Base-by-base conservation (phyloP, 225 moss, liverwort and hornwort genomes). In the Pleurozium schreberi region DNA sequence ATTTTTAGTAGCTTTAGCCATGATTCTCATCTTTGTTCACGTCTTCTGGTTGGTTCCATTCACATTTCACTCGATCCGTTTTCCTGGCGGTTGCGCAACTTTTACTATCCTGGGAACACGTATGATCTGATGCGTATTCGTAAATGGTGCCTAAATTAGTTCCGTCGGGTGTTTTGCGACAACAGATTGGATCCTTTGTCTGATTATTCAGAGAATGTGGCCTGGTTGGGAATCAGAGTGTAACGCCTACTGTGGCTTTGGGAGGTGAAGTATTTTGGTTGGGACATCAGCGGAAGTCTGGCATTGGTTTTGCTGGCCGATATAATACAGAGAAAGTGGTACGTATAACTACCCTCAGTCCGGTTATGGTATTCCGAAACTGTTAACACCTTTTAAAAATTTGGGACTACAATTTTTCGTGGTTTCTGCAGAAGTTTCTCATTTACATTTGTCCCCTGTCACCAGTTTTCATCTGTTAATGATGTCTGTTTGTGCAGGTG, bases 201-300 rank as follows among this genome's bases (percentile, higher is more conserved):
- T 84, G 84, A 65, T 81, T 83, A 77, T 82, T 82, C 77, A 82
- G 40, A 27, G 63, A 81, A 57, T 85, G 71, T 91, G 89, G 17
- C 77, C 68, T 91, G 92, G 77, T 91, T 93, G 85, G 85, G 82
- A 88, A 91, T 84, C 91, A 99, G 99, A 97, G 97, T 92, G 92
- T 99, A 81, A 94, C 97, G 89, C 97, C 99, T 63, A 96, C 97
- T 75, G 66, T 99, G 66, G 96, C 97, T 85, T 90, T 99, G 84
- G 99, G 99, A 94, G 99, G 99, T 90, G 99, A 99, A 95, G 96
- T 96, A 63, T 99, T 99, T 88, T 99, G 99, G 99, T 90, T 99
- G 88, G 99, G 97, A 36, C 99, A 99, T 93, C 99, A 99, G 88
- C 95, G 99, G 61, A 99, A 99, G 94, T 99, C 99, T 43, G 99